Evolutionary conservation across 805 yeast species (phyloP), one percentile per base, ranked within the genome.

Genomic region (Spathaspora arborariae): DNA sequence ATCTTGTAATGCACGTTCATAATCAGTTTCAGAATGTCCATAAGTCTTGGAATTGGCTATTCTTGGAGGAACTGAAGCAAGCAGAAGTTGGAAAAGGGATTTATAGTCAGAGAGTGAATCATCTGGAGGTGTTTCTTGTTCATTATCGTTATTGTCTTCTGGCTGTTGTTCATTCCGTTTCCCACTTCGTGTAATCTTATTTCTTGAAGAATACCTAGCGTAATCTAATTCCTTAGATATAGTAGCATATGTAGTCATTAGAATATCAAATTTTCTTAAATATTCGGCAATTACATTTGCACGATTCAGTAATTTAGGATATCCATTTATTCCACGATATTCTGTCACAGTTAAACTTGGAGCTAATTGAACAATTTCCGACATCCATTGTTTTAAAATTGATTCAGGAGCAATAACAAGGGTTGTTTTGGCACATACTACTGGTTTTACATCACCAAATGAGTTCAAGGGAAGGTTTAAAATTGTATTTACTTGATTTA

Each of bases 341-440:
- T 80, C 72, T 45, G 80, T 75, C 0, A 86, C 79, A 8, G 73
- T 76, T 33, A 91, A 64, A 3, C 72, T 59, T 0, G 94, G 87
- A 0, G 90, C 82, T 5, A 77, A 56, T 21, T 67, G 68, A 4
- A 59, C 55, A 5, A 91, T 72, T 66, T 92, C 99, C 19, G 81
- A 81, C 1, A 76, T 72, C 99, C 99, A 94, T 61, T 94, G 99
- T 24, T 79, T 72, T 16, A 87, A 63, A 49, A 94, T 88, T 0
- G 96, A 80, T 30, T 82, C 84, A 0, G 99, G 99, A 16, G 95
- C 86, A 3, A 94, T 81, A 20, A 94, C 83, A 38, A 94, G 67
- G 0, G 97, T 88, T 0, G 96, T 80, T 51, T 81, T 83, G 0
- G 84, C 70, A 49, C 74, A 78, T 4, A 65, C 56, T 5, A 84